phyloP scores from a whole-genome alignment of 2,329 filamentous ascomycete genomes.

The Nectriaceae sp. region DNA sequence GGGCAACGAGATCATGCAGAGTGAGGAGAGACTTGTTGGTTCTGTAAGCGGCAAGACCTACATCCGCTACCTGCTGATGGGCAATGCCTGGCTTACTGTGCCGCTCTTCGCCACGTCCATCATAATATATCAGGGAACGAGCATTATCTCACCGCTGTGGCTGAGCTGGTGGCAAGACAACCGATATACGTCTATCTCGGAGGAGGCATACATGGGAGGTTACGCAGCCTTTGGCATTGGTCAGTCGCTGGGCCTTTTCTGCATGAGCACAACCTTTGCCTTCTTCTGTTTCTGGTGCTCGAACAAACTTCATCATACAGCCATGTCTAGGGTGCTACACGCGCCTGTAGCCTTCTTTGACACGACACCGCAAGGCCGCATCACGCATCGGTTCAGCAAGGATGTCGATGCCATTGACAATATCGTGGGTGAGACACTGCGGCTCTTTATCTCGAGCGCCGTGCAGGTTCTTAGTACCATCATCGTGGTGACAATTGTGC shows the following conservation, averaged over 20 bases:
- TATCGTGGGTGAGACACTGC: slow-evolving; percentile 55
- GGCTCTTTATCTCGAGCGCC: slow-evolving; percentile 68
- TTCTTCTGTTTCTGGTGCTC: slow-evolving; percentile 40
- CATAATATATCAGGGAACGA: slow-evolving; percentile 59
- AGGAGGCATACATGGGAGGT: slow-evolving; percentile 53
- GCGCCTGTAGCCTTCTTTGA: slow-evolving; percentile 72
- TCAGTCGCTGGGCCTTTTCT: slow-evolving; percentile 60
- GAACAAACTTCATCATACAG: slow-evolving; percentile 39
- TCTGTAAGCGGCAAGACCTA: slow-evolving; percentile 64
- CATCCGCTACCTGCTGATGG: slow-evolving; percentile 62
- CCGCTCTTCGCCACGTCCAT: slow-evolving; percentile 53
- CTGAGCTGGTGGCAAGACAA: slow-evolving; percentile 62
- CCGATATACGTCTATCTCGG: slow-evolving; percentile 43
- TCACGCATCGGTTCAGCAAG: slow-evolving; percentile 94
- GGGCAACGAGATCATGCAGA: slow-evolving; percentile 48
- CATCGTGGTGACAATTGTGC: slow-evolving; percentile 75
- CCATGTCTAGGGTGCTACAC: slow-evolving; percentile 18
- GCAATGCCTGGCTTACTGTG: slow-evolving; percentile 58
- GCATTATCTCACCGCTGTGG: slow-evolving; percentile 63
- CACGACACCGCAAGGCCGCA: slow-evolving; percentile 82
- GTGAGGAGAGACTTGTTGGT: slow-evolving; percentile 59
- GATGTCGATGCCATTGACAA: slow-evolving; percentile 91
- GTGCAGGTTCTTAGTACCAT: slow-evolving; percentile 73
- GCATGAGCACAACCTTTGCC: slow-evolving; percentile 62
- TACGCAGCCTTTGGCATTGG: slow-evolving; percentile 59